These are phyloP conservation scores for Discostella stelligera DNA, from an alignment of 352 stramenopile species.

Conservation along the genomic window DNA sequence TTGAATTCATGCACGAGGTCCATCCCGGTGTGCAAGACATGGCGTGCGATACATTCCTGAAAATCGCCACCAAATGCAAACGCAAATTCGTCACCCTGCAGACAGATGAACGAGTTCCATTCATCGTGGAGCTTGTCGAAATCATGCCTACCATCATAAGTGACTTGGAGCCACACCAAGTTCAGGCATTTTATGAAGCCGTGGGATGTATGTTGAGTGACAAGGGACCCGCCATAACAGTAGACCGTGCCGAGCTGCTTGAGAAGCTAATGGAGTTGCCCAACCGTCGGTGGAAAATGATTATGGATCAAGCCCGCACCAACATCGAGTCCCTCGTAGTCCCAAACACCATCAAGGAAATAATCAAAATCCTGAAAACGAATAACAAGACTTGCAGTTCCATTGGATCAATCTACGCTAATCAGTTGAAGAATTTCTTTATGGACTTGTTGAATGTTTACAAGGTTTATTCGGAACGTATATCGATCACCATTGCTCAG, in stretches of 20 bases:
- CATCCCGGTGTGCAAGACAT: conserved; percentile 99
- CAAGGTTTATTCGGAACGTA: conserved; percentile 96
- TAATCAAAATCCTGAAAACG: conserved; percentile 98
- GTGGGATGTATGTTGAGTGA: conserved; percentile 90
- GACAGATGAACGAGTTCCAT: conserved; percentile 89
- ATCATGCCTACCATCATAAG: conserved; percentile 93
- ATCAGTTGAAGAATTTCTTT: conserved; percentile 97
- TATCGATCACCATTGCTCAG: conserved; percentile 88
- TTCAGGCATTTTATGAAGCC: conserved; percentile 99
- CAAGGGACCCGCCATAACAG: conserved; percentile 77
- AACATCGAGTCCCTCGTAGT: conserved; percentile 82
- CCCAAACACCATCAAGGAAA: conserved; percentile 86
- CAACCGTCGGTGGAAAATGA: conserved; percentile 87
- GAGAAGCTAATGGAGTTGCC: conserved; percentile 93
- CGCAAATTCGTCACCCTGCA: conserved; percentile 96
- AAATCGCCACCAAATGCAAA: conserved; percentile 97
- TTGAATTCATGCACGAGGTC: conserved; percentile 99
- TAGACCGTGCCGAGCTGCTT: conserved; percentile 89
- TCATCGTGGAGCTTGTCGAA: conserved; percentile 95
- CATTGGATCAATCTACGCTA: conserved; percentile 94
- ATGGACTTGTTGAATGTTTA: conserved; percentile 99
- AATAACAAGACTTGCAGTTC: conserved; percentile 95
- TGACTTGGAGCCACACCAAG: conserved; percentile 97
- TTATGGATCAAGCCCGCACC: conserved; percentile 81
- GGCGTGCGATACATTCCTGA: conserved; percentile 99